phyloP scores from a whole-genome alignment of 306 rosid genomes.

The Carpinus viminea region DNA sequence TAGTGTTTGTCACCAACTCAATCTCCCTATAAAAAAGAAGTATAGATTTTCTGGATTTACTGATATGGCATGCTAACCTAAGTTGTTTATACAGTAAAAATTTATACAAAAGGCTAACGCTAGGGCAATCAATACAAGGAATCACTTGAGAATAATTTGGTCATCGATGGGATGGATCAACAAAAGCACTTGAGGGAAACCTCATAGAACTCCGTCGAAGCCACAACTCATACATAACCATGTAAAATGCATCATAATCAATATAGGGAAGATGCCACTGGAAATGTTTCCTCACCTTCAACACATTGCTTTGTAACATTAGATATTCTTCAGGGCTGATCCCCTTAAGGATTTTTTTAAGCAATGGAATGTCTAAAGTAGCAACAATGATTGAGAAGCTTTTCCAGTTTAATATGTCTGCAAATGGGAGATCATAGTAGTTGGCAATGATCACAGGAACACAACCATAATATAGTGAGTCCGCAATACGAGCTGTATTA shows the following conservation, averaged over 20 bases:
- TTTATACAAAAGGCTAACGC: background rate
- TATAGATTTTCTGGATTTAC: background rate
- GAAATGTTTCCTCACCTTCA: slow-evolving; percentile 74
- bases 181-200: slow-evolving; percentile 23
- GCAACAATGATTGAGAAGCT: slow-evolving; percentile 60
- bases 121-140: background rate
- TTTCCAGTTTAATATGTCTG: slow-evolving; percentile 71
- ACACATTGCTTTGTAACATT: slow-evolving; percentile 51
- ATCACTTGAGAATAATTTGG: slow-evolving; percentile 4
- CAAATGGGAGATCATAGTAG: slow-evolving; percentile 81
- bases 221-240: slow-evolving; percentile 90
- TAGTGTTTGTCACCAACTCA: no score
- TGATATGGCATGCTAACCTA: background rate
- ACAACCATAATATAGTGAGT: slow-evolving; percentile 79
- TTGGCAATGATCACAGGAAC: slow-evolving; percentile 79
- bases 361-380: slow-evolving; percentile 61
- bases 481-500: slow-evolving; percentile 81
- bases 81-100: background rate
- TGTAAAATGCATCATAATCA: slow-evolving; percentile 74
- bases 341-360: slow-evolving; percentile 60
- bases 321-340: slow-evolving; percentile 48
- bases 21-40: background rate
- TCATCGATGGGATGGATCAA: background rate
- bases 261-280: slow-evolving; percentile 71
- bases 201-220: slow-evolving; percentile 64